Evolutionary conservation across 2,329 filamentous ascomycete genomes (phyloP).

Genomic region (Neopestalotiopsis sp.): DNA sequence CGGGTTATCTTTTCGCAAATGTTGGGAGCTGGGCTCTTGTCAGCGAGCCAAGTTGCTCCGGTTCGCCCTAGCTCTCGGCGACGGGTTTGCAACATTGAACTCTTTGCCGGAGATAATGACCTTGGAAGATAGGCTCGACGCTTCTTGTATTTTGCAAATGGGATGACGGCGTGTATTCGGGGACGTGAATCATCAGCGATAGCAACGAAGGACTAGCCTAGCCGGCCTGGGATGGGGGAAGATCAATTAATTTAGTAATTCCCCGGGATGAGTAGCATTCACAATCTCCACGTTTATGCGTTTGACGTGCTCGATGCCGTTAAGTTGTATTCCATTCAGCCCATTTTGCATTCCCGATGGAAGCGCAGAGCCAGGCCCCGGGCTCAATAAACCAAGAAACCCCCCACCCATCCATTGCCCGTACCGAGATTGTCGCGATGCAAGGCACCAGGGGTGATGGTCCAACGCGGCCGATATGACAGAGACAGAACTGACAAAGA

Average conservation of each 20-base stretch:
- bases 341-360: slow-evolving; percentile 1
- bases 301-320: slow-evolving; percentile 7
- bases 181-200: background rate
- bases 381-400: background rate
- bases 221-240: background rate
- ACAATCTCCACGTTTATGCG: slow-evolving; percentile 17
- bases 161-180: background rate
- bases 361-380: background rate
- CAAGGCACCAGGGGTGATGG: background rate
- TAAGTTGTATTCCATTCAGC: background rate
- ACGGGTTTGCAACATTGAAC: no score
- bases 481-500: background rate
- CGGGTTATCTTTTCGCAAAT: no score
- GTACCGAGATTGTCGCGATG: background rate
- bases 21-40: no score
- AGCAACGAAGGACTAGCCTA: background rate
- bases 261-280: background rate
- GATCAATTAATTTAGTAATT: slow-evolving; percentile 5
- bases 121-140: no score
- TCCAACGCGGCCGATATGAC: background rate
- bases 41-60: no score
- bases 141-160: no score
- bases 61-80: no score
- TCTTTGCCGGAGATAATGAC: no score
- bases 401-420: background rate